phyloP scores from a whole-genome alignment of 2,329 filamentous ascomycete species.

The Seiridium unicorne region DNA sequence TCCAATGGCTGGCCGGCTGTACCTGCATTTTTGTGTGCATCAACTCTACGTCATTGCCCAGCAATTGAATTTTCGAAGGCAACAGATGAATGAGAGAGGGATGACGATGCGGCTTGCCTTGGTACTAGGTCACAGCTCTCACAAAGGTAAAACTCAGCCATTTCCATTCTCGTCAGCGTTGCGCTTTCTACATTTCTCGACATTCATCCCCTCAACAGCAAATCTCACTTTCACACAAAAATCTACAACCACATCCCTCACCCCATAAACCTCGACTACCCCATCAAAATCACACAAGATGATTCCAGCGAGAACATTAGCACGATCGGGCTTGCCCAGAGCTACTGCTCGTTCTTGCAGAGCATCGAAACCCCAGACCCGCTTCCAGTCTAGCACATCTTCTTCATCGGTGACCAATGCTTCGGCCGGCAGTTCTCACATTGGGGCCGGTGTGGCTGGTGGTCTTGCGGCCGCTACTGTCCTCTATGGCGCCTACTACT shows the following conservation, averaged over 20 bases:
- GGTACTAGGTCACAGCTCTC: not conserved
- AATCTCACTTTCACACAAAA: not conserved
- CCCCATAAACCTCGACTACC: not conserved
- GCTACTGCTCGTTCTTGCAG: constrained; percentile 13
- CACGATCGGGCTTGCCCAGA: constrained; percentile 3
- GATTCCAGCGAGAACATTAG: constrained; percentile 6
- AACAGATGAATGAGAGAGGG: not conserved
- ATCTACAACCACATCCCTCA: too few relatives aligned
- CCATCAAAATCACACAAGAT: not conserved
- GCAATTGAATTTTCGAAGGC: too few relatives aligned
- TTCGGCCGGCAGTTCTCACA: constrained; percentile 25
- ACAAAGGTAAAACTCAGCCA: not conserved
- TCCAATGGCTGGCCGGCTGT: not conserved
- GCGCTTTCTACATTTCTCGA: not conserved
- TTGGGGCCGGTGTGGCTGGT: constrained; percentile 40
- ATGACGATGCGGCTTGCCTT: not conserved
- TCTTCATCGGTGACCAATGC: constrained; percentile 19
- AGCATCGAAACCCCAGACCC: constrained; percentile 16
- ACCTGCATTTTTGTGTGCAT: not conserved
- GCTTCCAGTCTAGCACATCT: constrained; percentile 35
- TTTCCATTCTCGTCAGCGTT: not conserved
- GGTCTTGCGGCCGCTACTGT: constrained; percentile 40
- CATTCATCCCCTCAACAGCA: not conserved
- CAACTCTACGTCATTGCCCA: not conserved
- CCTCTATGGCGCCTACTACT: constrained; percentile 41